phyloP scores from a whole-genome alignment of 2,329 filamentous ascomycete genomes.

The Pseudonectria buxi region DNA sequence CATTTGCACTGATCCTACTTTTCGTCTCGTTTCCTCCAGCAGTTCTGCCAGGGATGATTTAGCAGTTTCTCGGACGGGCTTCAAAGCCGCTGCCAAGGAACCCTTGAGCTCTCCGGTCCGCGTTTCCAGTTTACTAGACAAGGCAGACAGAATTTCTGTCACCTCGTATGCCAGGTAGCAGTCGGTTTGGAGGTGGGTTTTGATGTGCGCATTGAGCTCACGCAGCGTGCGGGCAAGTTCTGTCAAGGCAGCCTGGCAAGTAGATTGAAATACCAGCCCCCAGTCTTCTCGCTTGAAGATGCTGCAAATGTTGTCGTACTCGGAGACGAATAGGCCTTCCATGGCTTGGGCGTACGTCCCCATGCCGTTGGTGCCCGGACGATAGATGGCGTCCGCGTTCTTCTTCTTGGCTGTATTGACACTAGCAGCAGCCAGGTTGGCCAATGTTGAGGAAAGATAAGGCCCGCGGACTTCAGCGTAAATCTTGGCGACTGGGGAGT shows the following conservation, averaged over 20 bases:
- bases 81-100: slow-evolving; percentile 75
- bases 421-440: slow-evolving; percentile 82
- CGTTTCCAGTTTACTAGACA: slow-evolving; percentile 73
- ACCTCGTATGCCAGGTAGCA: slow-evolving; percentile 95
- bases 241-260: slow-evolving; percentile 68
- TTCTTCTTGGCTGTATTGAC: slow-evolving; percentile 77
- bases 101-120: slow-evolving; percentile 81
- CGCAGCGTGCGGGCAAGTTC: slow-evolving; percentile 81
- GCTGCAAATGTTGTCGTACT: slow-evolving; percentile 84
- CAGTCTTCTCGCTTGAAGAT: slow-evolving; percentile 85
- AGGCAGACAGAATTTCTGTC: slow-evolving; percentile 75
- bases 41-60: slow-evolving; percentile 79
- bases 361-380: slow-evolving; percentile 83
- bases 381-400: slow-evolving; percentile 75
- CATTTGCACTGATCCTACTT: slow-evolving; percentile 55
- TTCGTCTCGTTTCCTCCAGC: slow-evolving; percentile 73
- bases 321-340: slow-evolving; percentile 78
- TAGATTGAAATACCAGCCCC: slow-evolving; percentile 69
- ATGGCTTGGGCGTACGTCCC: slow-evolving; percentile 81
- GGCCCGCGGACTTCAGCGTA: slow-evolving; percentile 82
- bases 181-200: slow-evolving; percentile 77
- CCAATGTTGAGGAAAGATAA: slow-evolving; percentile 74
- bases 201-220: slow-evolving; percentile 86
- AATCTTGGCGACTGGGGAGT: slow-evolving; percentile 69
- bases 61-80: slow-evolving; percentile 85